Evolutionary conservation across 225 moss, liverwort and hornwort species (phyloP).

Genomic region (Marchantia paleacea): DNA sequence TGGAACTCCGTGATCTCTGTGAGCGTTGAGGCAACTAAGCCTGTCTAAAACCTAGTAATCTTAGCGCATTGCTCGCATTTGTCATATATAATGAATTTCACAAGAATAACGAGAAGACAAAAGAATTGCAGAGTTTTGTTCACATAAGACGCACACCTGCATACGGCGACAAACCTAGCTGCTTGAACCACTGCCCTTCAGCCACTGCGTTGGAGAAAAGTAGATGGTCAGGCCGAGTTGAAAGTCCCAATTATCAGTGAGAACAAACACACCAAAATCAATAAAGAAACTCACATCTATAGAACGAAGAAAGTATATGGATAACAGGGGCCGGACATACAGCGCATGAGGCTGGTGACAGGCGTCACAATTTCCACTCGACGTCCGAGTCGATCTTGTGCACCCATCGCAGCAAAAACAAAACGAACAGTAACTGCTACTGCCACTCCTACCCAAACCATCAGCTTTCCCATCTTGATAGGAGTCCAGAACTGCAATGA

Average conservation of each 20-base stretch:
- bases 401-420: constrained; percentile 52
- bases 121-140: too few species aligned
- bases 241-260: neutral
- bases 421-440: constrained; percentile 53
- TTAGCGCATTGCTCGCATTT: too few species aligned
- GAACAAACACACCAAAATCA: neutral
- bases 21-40: too few species aligned
- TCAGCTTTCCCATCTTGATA: constrained; percentile 32
- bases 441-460: constrained; percentile 61
- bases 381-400: constrained; percentile 55
- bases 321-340: constrained; percentile 41
- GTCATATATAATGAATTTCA: too few species aligned
- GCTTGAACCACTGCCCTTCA: constrained; percentile 87
- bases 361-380: constrained; percentile 86
- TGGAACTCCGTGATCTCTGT: too few species aligned
- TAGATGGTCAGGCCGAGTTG: neutral
- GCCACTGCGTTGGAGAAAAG: constrained; percentile 60
- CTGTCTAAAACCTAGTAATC: too few species aligned
- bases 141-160: constrained; percentile 50
- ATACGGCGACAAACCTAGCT: constrained; percentile 81
- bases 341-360: constrained; percentile 72
- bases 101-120: too few species aligned
- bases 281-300: neutral
- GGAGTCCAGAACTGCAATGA: too few species aligned
- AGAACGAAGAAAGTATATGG: neutral